Base-by-base conservation (phyloP, 495 filamentous ascomycete species). In the Letharia lupina region DNA sequence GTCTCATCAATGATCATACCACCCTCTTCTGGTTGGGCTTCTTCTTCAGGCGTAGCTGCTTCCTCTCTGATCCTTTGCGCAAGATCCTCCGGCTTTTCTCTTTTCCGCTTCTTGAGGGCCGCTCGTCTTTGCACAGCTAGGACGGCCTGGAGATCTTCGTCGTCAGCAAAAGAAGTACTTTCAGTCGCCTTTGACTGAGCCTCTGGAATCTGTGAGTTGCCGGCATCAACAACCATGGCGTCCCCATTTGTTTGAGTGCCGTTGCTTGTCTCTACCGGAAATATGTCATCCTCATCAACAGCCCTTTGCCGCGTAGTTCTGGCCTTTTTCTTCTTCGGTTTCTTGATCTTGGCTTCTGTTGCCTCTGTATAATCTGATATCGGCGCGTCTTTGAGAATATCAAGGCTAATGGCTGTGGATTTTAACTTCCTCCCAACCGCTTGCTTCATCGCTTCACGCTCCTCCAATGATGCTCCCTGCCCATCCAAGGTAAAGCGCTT, bases 1-100 rank as follows among this genome's bases (percentile, higher is more conserved):
- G 93, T 96, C 73, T 98, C 93, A 69, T 97, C 92, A 64, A 98
- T 91, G 18, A 98, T 82, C 15, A 97, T 79, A 40, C 93, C 93
- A 20, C 82, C 84, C 37, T 85, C 86, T 67, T 87, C 84, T 23
- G 80, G 81, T 35, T 76, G 79, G 1, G 76, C 80, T 15, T 80
- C 77, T 33, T 70, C 63, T 16, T 68, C 63, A 11, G 81, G 79
- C 0, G 78, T 82, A 60, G 83, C 81, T 33, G 80, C 82, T 73
- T 96, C 89, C 74, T 96, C 89, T 64, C 85, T 83, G 40, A 98
- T 78, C 69, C 92, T 89, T 59, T 84, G 83, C 16, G 91, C 93
- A 69, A 98, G 79, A 69, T 98, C 93, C 72, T 91, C 91, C 2
- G 91, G 91, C 40, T 87, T 84, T 44, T 82, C 79, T 74, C 85